Evolutionary conservation across 2,329 filamentous ascomycete species (phyloP).

Genomic region (Leptographium procerum): DNA sequence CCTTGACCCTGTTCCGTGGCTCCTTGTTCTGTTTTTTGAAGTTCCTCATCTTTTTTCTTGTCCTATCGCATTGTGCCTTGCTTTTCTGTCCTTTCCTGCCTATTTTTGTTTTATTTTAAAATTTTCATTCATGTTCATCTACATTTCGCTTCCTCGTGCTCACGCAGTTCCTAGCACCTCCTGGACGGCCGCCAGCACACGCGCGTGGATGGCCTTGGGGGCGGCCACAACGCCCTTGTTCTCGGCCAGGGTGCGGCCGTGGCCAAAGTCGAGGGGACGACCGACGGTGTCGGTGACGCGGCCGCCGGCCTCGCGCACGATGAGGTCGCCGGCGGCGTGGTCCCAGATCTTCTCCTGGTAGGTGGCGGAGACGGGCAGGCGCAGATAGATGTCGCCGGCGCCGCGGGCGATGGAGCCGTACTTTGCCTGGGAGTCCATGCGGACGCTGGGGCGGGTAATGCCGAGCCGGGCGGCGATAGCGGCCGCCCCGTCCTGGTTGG

Average conservation of each 20-base stretch:
- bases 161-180: slow-evolving; percentile 47
- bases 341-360: slow-evolving; percentile 99
- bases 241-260: slow-evolving; percentile 71
- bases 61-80: too few species aligned
- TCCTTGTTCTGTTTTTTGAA: too few species aligned
- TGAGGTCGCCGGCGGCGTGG: slow-evolving; percentile 87
- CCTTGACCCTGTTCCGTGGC: too few species aligned
- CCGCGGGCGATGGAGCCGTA: slow-evolving; percentile 92
- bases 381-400: slow-evolving; percentile 87
- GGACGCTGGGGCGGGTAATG: slow-evolving; percentile 79
- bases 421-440: slow-evolving; percentile 97
- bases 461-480: slow-evolving; percentile 74
- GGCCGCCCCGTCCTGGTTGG: slow-evolving; percentile 77
- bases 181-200: slow-evolving; percentile 73
- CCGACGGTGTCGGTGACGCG: slow-evolving; percentile 83
- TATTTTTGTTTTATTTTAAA: too few species aligned
- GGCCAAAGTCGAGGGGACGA: slow-evolving; percentile 73
- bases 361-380: slow-evolving; percentile 65
- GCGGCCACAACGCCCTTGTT: slow-evolving; percentile 95
- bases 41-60: not conserved
- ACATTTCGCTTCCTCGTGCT: slow-evolving; percentile 2
- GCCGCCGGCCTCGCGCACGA: slow-evolving; percentile 89
- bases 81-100: not conserved
- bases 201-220: slow-evolving; percentile 59
- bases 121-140: slow-evolving; percentile 9